Conservation (phyloP, 768 basidiomycete genomes). For the Boletus vermiculosoides region DNA sequence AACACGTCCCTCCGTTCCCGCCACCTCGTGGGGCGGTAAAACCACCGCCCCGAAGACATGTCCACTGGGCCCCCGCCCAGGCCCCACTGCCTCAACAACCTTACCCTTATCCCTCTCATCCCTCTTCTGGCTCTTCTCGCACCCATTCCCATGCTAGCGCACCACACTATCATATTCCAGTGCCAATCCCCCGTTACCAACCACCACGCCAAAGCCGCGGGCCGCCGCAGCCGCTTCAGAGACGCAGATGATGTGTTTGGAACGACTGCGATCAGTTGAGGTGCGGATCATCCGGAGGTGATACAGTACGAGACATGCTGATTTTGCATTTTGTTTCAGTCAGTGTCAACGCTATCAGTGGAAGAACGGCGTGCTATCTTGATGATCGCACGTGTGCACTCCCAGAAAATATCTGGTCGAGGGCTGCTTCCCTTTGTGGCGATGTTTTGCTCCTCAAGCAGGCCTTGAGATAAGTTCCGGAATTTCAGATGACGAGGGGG, state of each 20-base stretch:
- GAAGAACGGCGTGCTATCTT: conserved; percentile 17
- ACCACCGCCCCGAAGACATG: conserved; percentile 17
- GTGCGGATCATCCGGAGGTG: conserved; percentile 29
- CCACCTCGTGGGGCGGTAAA: conserved; percentile 20
- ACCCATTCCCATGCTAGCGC: neutral
- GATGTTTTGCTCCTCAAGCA: conserved; percentile 9
- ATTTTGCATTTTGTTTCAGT: conserved; percentile 23
- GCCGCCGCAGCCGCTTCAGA: neutral
- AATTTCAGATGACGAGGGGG: neutral
- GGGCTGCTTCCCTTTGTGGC: conserved; percentile 16
- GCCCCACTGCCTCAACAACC: conserved; percentile 24
- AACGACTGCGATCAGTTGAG: conserved; percentile 16
- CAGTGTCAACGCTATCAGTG: conserved; percentile 21
- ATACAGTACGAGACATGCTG: conserved; percentile 19
- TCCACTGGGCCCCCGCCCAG: conserved; percentile 32
- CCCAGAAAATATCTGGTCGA: conserved; percentile 6
- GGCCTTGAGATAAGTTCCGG: conserved; percentile 7
- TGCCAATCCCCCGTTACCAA: conserved; percentile 22
- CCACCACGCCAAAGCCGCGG: conserved; percentile 9
- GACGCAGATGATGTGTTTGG: conserved; percentile 17
- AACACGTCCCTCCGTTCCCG: conserved; percentile 19
- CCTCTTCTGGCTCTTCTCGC: conserved; percentile 8
- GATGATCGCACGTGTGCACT: conserved; percentile 25
- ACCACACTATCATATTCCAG: neutral
- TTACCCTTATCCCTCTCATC: conserved; percentile 27